Conservation (phyloP, 2,329 filamentous ascomycete species). For the Volutella citrinella region DNA sequence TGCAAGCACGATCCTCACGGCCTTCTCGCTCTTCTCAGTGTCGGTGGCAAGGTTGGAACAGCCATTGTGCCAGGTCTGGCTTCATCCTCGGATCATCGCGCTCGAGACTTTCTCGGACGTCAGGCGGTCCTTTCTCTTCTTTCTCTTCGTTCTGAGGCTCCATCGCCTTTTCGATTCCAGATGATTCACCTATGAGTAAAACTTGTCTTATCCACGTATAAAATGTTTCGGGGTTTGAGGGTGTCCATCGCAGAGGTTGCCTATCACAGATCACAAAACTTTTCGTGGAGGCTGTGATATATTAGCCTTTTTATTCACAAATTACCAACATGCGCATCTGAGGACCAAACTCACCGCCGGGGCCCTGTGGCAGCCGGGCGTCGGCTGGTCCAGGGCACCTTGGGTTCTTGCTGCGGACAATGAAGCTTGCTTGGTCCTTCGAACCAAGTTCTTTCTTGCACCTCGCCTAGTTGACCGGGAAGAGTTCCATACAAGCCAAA, state of each 20-base stretch:
- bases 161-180: constrained; percentile 54
- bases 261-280: too few relatives aligned
- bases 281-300: constrained; percentile 57
- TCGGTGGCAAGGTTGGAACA: too few relatives aligned
- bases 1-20: too few relatives aligned
- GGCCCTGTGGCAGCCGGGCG: constrained; percentile 58
- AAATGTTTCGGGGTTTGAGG: constrained; percentile 70
- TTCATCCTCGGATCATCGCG: constrained; percentile 71
- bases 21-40: too few relatives aligned
- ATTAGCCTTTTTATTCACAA: constrained; percentile 3
- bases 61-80: constrained; percentile 45
- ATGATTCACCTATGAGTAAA: constrained; percentile 71
- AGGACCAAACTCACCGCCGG: constrained; percentile 54
- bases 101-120: constrained; percentile 72
- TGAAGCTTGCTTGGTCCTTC: constrained; percentile 68
- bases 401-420: constrained; percentile 79
- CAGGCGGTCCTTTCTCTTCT: constrained; percentile 53
- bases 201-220: constrained; percentile 75
- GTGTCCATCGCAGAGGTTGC: constrained; percentile 73
- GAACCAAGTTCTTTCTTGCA: constrained; percentile 77
- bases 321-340: too few relatives aligned
- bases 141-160: constrained; percentile 35
- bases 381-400: constrained; percentile 62
- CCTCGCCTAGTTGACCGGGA: constrained; percentile 63
- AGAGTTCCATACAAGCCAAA: constrained; percentile 78